Evolutionary conservation across 179 eudicot species (phyloP).

Genomic region (Actinidia polygama): DNA sequence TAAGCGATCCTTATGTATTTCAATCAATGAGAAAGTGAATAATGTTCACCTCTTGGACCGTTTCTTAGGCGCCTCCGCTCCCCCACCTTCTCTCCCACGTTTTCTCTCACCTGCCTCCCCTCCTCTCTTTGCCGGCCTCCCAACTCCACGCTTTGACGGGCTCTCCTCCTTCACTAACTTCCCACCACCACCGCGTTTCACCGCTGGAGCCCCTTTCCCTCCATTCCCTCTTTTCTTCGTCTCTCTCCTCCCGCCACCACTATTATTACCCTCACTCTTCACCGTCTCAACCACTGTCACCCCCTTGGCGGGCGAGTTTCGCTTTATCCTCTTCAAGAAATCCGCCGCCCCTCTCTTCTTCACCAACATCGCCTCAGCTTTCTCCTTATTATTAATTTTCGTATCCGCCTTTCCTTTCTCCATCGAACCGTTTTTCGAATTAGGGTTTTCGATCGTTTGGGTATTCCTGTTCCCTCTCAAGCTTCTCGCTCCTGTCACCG

Average conservation of each 20-base stretch:
- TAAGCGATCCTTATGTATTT: no score
- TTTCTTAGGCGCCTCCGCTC: conserved; percentile 17
- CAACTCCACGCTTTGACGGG: conserved; percentile 26
- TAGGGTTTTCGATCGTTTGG: background rate
- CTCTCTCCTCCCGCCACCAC: conserved; percentile 17
- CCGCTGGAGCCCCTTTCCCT: conserved; percentile 15
- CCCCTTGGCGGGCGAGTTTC: conserved; percentile 27
- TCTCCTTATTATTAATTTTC: conserved; percentile 20
- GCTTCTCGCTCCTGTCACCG: conserved; percentile 34
- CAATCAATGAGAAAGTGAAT: no score
- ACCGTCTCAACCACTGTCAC: conserved; percentile 1
- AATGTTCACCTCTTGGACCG: conserved; percentile 20
- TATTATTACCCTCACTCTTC: conserved; percentile 12
- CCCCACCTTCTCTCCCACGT: conserved; percentile 26
- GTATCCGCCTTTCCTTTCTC: conserved; percentile 18
- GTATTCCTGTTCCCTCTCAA: conserved; percentile 16
- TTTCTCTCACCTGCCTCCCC: conserved; percentile 10
- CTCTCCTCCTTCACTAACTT: conserved; percentile 26
- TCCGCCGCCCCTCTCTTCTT: conserved; percentile 45
- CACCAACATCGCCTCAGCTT: conserved; percentile 2
- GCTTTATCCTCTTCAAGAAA: conserved; percentile 40
- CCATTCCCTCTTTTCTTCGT: conserved; percentile 15
- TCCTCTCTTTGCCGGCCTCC: conserved; percentile 32
- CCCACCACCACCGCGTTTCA: background rate
- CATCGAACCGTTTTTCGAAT: background rate